These are phyloP conservation scores for Podila verticillata DNA, from an alignment of 192 early-diverging fungal species.

Conservation along the genomic window DNA sequence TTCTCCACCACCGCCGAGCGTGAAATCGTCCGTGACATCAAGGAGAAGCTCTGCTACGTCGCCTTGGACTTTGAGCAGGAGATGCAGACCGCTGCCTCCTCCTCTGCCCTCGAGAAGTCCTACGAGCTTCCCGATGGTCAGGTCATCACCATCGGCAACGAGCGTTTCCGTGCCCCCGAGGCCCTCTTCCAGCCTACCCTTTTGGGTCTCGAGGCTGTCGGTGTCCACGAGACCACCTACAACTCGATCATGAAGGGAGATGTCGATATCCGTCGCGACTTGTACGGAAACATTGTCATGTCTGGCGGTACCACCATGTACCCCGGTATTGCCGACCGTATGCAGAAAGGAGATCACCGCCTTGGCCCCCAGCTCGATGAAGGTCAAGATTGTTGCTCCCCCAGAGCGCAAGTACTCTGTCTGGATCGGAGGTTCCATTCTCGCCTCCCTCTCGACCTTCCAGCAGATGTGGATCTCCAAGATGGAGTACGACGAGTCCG, in stretches of 20 bases:
- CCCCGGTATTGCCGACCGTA: conserved; percentile 95
- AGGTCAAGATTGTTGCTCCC: conserved; percentile 98
- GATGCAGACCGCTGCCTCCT: conserved; percentile 92
- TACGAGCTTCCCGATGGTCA: conserved; percentile 99
- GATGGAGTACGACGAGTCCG: conserved; percentile 98
- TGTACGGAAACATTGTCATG: conserved; percentile 96
- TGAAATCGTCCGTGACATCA: conserved; percentile 99
- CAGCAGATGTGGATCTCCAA: conserved; percentile 99
- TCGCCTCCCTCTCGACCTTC: conserved; percentile 98
- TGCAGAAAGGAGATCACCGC: conserved; percentile 98
- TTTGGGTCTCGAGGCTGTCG: conserved; percentile 88
- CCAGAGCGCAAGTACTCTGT: conserved; percentile 99
- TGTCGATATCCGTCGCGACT: conserved; percentile 94
- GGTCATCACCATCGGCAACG: conserved; percentile 97
- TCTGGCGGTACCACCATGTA: conserved; percentile 99
- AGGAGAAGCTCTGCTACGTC: conserved; percentile 99
- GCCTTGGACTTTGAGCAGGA: conserved; percentile 98
- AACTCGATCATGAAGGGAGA: conserved; percentile 98
- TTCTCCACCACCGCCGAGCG: conserved; percentile 96
- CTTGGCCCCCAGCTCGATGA: conserved; percentile 94
- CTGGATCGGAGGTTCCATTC: conserved; percentile 99
- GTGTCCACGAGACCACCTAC: conserved; percentile 98
- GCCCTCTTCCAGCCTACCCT: conserved; percentile 97
- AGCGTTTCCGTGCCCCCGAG: conserved; percentile 98
- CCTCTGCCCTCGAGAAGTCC: conserved; percentile 94